Base-by-base conservation (phyloP, 495 filamentous ascomycete genomes). In the Opeltia flavorubescens region DNA sequence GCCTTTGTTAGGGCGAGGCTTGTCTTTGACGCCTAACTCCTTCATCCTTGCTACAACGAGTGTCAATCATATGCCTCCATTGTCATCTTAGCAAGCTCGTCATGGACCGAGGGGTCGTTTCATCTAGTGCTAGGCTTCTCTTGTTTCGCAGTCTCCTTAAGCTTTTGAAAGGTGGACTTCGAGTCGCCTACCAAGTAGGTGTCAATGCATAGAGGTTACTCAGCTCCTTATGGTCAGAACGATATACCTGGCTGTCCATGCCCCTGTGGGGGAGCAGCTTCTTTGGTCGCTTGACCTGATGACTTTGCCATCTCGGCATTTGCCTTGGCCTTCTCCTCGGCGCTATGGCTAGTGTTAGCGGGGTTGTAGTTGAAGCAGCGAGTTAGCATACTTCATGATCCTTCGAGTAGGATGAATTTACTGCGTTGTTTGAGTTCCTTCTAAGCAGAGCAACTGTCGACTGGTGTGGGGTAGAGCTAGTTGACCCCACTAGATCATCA, bases 101-200 rank as follows among this genome's bases (percentile, higher is more conserved):
- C n/a, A n/a, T n/a, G n/a, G n/a, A n/a, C n/a, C n/a, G n/a, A n/a
- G n/a, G n/a, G n/a, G 8, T 17, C 8, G 6, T 6, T 7, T 15
- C 17, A 44, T 23, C 15, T n/a, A 30, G 26, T 11, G 8, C 5
- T 26, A 30, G 26, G 26, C 20, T 33, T 44, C 13, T 44, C 25
- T 15, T 15, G 5, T 30, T 29, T 44, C 13, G 13, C 18, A 30
- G 6, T 23, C 26, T 29, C 26, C 24, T 29, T 30, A 21, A 44
- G 42, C 42, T 44, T 44, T 26, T 44, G 13, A 4, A 44, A 44
- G 12, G 42, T 44, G 26, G 42, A 44, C 21, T 44, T 44, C 4
- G 42, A 44, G 15, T 44, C 42, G 18, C 42, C 42, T 44, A n/a
- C n/a, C 11, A 2, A 25, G 23, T 1, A 6, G 15, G 21, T 21